phyloP scores from a whole-genome alignment of 2,329 filamentous ascomycete genomes.

The Curvularia lunata region DNA sequence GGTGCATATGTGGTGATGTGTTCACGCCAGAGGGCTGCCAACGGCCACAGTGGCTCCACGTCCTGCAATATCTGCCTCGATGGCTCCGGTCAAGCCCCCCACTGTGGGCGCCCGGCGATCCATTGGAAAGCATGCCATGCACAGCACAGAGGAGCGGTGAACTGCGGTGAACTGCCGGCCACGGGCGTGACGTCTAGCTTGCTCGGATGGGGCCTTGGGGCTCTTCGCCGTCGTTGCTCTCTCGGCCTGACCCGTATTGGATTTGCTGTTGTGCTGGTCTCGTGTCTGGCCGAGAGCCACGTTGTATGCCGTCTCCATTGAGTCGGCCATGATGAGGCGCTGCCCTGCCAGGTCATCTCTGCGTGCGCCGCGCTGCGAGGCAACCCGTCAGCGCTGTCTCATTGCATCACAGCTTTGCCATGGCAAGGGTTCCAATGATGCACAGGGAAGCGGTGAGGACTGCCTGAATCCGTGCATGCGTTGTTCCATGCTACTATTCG shows the following conservation, averaged over 20 bases:
- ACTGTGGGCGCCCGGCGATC: constrained; percentile 23
- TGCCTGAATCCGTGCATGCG: constrained; percentile 35
- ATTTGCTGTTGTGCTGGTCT: constrained; percentile 29
- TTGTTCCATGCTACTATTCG: constrained; percentile 23
- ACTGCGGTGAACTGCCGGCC: constrained; percentile 45
- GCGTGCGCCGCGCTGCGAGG: constrained; percentile 16
- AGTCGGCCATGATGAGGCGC: constrained; percentile 13
- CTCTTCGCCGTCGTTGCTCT: constrained; percentile 26
- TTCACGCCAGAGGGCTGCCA: constrained; percentile 38
- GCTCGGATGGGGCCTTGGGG: constrained; percentile 14
- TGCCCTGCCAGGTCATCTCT: constrained; percentile 20
- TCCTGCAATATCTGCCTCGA: constrained; percentile 21
- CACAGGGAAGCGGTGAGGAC: constrained; percentile 46
- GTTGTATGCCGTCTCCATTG: constrained; percentile 25
- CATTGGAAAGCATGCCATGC: constrained; percentile 16
- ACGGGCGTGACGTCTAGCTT: constrained; percentile 33
- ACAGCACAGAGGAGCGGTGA: constrained; percentile 38
- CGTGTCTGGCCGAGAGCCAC: constrained; percentile 36
- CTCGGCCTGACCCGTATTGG: constrained; percentile 41
- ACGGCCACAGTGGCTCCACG: constrained; percentile 20
- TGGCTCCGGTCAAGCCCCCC: constrained; percentile 24
- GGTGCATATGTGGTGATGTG: constrained; percentile 46
- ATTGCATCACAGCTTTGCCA: constrained; percentile 34
- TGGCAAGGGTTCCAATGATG: constrained; percentile 39
- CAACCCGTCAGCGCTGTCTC: constrained; percentile 25